Evolutionary conservation across 1,139 yeast species (phyloP), one percentile per base, ranked within the genome.

Genomic region (Suhomyces kunorum): DNA sequence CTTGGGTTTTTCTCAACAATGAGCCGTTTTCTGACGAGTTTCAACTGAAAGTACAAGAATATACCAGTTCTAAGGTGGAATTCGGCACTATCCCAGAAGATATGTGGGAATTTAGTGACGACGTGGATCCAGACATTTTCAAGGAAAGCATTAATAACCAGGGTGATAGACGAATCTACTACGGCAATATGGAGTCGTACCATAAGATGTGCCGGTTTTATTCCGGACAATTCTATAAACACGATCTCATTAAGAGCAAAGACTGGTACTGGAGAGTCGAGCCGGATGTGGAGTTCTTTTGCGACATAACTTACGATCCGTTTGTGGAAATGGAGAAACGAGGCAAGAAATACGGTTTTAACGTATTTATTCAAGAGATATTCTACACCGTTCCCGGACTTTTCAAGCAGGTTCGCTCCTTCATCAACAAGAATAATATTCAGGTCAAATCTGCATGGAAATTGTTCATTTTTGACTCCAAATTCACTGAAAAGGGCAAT

Each of bases 251-350:
- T 28, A 66, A 56, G 42, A 71, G 78, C 44, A 71, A 80, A 42
- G 88, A 87, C 45, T 89, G 95, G 94, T 89, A 88, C 63, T 89
- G 97, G 96, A 72, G 97, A 39, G 88, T 90, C 8, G 97, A 90
- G 60, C 97, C 97, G 2, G 83, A 85, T 48, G 92, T 90, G 32
- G 83, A 87, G 48, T 89, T 87, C 59, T 88, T 74, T 56, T 90
- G 98, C 63, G 97, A 89, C 59, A 65, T 88, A 36, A 85, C 96
- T 0, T 88, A 89, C 63, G 97, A 90, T 62, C 96, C 96, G 14
- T 90, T 90, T 57, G 53, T 75, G 18, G 89, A 84, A 54, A 87
- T 90, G 97, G 79, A 78, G 39, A 71, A 68, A 40, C 56, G 62
- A 42, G 77, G 79, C 33, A 89, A 89, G 61, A 80, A 77, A 49